Evolutionary conservation across 1,284 basidiomycete species (phyloP).

Genomic region (Singerocomus inundabilis): DNA sequence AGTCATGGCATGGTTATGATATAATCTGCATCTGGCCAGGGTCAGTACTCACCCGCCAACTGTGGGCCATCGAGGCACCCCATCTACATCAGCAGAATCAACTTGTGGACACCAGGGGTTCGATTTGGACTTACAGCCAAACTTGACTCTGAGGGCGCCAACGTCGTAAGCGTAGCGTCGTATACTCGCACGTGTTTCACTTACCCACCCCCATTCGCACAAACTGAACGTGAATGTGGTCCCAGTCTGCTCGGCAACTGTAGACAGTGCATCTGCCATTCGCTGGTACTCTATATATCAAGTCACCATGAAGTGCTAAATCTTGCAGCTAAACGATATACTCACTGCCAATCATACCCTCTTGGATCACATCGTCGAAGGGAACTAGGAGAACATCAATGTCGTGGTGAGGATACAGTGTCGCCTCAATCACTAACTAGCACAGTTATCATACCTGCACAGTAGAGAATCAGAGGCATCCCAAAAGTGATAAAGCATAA

Average conservation of each 20-base stretch:
- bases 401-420: background rate
- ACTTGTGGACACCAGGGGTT: background rate
- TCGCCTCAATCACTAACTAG: conserved; percentile 22
- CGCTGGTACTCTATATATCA: conserved; percentile 44
- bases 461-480: conserved; percentile 1
- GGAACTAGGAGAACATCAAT: conserved; percentile 38
- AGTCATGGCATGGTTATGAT: background rate
- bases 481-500: background rate
- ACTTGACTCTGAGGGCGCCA: conserved; percentile 46
- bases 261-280: conserved; percentile 51
- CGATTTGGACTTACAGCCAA: conserved; percentile 51
- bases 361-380: conserved; percentile 48
- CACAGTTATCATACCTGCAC: conserved; percentile 56
- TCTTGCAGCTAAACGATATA: conserved; percentile 8
- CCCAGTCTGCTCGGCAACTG: conserved; percentile 42
- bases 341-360: conserved; percentile 56
- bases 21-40: no score
- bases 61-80: conserved; percentile 42
- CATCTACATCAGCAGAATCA: conserved; percentile 8
- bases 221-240: conserved; percentile 50
- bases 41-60: conserved; percentile 43
- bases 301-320: background rate
- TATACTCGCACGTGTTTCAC: conserved; percentile 16
- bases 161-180: conserved; percentile 5
- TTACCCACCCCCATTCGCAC: conserved; percentile 59